Evolutionary conservation across 495 filamentous ascomycete genomes (phyloP).

Genomic region (Platismatia glauca): DNA sequence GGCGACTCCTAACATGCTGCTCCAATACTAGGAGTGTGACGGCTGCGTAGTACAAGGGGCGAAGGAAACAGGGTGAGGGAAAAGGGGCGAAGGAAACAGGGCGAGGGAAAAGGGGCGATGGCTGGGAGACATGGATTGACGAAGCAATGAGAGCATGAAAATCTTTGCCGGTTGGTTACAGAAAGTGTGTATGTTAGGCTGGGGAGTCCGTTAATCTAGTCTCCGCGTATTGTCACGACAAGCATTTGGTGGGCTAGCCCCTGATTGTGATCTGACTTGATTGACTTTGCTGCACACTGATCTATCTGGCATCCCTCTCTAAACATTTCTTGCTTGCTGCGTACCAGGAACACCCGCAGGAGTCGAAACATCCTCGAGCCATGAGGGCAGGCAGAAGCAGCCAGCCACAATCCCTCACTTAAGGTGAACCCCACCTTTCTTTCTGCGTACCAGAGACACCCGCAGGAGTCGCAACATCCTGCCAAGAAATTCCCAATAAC

Average conservation of each 20-base stretch:
- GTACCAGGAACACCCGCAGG: not conserved
- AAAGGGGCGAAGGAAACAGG: not conserved
- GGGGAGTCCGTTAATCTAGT: not conserved
- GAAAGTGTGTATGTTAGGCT: not conserved
- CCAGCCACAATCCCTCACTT: conserved; percentile 10
- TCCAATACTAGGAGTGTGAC: not conserved
- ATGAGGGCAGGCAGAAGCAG: conserved; percentile 8
- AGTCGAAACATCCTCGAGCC: not conserved
- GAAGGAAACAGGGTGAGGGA: not conserved
- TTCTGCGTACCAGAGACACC: too few species aligned
- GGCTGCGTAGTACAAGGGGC: not conserved
- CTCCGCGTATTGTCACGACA: not conserved
- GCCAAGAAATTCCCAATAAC: not conserved
- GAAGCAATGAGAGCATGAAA: not conserved
- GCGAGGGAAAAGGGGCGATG: not conserved
- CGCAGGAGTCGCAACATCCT: too few species aligned
- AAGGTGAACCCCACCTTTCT: too few species aligned
- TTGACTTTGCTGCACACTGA: not conserved
- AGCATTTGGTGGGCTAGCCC: not conserved
- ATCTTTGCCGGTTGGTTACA: not conserved
- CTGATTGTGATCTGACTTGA: not conserved
- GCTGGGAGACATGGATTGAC: not conserved
- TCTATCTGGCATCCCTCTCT: not conserved
- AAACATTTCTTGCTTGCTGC: not conserved
- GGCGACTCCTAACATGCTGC: conserved; percentile 3